These are phyloP conservation scores for Cicer judaicum DNA, from an alignment of 306 rosid species.

Conservation along the genomic window DNA sequence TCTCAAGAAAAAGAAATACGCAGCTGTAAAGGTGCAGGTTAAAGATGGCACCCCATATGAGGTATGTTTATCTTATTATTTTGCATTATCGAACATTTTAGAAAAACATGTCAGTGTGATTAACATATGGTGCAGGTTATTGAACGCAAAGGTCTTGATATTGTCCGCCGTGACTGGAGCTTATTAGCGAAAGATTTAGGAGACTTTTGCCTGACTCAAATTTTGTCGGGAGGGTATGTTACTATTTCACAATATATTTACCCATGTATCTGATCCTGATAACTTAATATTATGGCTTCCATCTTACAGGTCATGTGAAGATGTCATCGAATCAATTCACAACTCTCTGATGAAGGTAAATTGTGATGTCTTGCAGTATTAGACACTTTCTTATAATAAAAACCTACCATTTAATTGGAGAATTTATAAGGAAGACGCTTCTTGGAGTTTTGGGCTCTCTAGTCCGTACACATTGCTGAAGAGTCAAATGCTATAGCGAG, in stretches of 20 bases:
- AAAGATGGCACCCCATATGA: slow-evolving; percentile 75
- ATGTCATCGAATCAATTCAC: slow-evolving; percentile 93
- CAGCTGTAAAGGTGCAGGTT: slow-evolving; percentile 85
- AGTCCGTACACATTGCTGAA: slow-evolving; percentile 1
- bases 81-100: slow-evolving; percentile 23
- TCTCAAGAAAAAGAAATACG: slow-evolving; percentile 95
- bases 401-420: slow-evolving; percentile 16
- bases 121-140: slow-evolving; percentile 64
- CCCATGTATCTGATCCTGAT: slow-evolving; percentile 36
- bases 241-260: slow-evolving; percentile 31
- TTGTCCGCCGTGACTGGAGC: slow-evolving; percentile 99
- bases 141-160: slow-evolving; percentile 98
- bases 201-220: slow-evolving; percentile 88
- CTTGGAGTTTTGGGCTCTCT: slow-evolving; percentile 33
- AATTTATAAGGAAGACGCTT: slow-evolving; percentile 33
- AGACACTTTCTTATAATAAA: slow-evolving; percentile 9
- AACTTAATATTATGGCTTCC: slow-evolving; percentile 19
- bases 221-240: slow-evolving; percentile 93
- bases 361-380: slow-evolving; percentile 37
- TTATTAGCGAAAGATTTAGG: slow-evolving; percentile 90
- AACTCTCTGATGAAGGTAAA: slow-evolving; percentile 80
- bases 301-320: slow-evolving; percentile 81
- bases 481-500: slow-evolving; percentile 22
- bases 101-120: slow-evolving; percentile 33
- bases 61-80: slow-evolving; percentile 53